Conservation (phyloP, 805 yeast genomes). For the Grigorovia humatica region DNA sequence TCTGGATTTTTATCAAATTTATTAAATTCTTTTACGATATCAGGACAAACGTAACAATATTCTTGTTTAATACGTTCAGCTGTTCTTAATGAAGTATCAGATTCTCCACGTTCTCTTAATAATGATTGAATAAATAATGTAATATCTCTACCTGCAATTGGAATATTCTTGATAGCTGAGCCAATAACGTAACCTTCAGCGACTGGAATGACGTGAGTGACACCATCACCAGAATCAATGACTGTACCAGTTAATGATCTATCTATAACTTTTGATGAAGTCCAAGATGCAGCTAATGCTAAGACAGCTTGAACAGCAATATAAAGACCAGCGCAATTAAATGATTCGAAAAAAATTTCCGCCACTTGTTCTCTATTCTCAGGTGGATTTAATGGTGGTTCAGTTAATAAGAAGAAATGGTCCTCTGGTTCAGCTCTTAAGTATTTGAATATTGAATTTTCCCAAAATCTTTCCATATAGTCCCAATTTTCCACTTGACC, state of each 20-base stretch:
- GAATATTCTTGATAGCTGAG: conserved; percentile 91
- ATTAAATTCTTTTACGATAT: conserved; percentile 90
- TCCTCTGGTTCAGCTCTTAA: conserved; percentile 98
- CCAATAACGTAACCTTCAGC: conserved; percentile 99
- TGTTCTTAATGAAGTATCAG: conserved; percentile 84
- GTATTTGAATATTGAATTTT: conserved; percentile 90
- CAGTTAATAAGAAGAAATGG: conserved; percentile 89
- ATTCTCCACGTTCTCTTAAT: conserved; percentile 93
- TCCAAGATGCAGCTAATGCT: conserved; percentile 98
- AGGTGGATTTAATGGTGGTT: conserved; percentile 99
- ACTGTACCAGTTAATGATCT: conserved; percentile 97
- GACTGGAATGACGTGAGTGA: conserved; percentile 96
- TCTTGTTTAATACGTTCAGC: conserved; percentile 97
- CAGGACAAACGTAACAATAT: conserved; percentile 95
- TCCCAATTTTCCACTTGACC: conserved; percentile 99
- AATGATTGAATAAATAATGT: conserved; percentile 87
- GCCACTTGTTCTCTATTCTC: conserved; percentile 98
- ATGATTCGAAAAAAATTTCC: conserved; percentile 96
- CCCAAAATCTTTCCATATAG: conserved; percentile 99
- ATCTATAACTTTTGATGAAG: conserved; percentile 88
- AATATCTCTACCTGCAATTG: conserved; percentile 97
- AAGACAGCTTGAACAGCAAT: conserved; percentile 98
- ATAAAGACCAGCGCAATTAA: conserved; percentile 96
- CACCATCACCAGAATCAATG: conserved; percentile 98
- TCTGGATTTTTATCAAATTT: conserved; percentile 91